phyloP scores from a whole-genome alignment of 176 grass and related monocot species.

The Carex scoparia region DNA sequence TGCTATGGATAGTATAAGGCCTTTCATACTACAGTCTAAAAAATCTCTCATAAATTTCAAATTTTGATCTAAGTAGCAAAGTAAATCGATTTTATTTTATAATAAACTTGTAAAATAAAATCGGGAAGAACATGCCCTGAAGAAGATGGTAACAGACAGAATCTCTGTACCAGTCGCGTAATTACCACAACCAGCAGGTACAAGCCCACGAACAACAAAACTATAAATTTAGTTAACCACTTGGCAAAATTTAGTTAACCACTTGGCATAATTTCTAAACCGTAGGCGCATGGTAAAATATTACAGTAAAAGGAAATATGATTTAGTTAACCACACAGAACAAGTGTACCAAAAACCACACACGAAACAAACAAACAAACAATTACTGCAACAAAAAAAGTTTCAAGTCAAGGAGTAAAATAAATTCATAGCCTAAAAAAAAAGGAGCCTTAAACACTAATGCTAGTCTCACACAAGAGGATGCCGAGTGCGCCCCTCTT shows the following conservation, averaged over 20 bases:
- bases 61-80: too few species aligned
- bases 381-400: slow-evolving; percentile 1
- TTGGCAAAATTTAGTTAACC: not conserved
- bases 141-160: not conserved
- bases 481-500: not conserved
- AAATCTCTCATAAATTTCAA: too few species aligned
- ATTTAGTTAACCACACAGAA: slow-evolving; percentile 1
- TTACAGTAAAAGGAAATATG: not conserved
- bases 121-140: not conserved
- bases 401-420: not conserved
- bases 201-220: not conserved
- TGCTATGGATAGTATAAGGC: too few species aligned
- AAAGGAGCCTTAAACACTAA: not conserved
- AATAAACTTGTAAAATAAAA: too few species aligned
- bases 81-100: too few species aligned
- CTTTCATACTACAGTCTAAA: too few species aligned
- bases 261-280: not conserved
- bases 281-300: not conserved
- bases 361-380: not conserved
- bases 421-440: slow-evolving; percentile 9
- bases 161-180: not conserved
- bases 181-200: not conserved
- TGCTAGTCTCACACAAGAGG: slow-evolving; percentile 21
- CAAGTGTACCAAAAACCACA: not conserved
- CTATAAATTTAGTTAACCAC: not conserved